Evolutionary conservation across 306 rosid genomes (phyloP), one percentile per base, ranked within the genome.

Genomic region (Malus sieversii): DNA sequence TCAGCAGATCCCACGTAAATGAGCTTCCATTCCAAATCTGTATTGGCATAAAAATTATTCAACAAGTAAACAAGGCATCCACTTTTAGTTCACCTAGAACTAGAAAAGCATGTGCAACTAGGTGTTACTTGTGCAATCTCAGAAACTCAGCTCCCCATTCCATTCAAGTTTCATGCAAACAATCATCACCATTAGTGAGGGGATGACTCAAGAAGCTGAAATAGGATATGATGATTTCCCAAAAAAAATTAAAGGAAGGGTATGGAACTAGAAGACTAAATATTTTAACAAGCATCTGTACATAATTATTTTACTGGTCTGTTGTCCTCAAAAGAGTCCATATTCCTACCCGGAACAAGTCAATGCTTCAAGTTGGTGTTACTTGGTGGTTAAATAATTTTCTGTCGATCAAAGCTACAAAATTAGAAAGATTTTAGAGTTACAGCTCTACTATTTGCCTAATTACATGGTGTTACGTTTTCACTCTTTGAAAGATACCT

Each of bases 11-110:
- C 96, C 44, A 94, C 96, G 27, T 94, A 94, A 46, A 83, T 90
- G 68, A 94, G 98, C 84, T 94, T 92, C 98, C 97, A 90, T 78
- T 94, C 98, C 87, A 92, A 83, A 82, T 92, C 93, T 94, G 88
- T 45, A 57, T 35, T 23, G 7, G 18, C 7, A 46, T 46, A 14
- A 46, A 46, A 46, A 46, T 14, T 46, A 14, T 16, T 46, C 53
- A 46, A 46, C 53, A 14, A 46, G 15, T 46, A 46, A 46, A 46
- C 53, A 46, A 46, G 53, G 53, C 19, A 14, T 46, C 19, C 53
- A 14, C 52, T 46, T 46, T 46, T 14, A 46, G 52, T 46, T 46
- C 18, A 46, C 52, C 52, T 16, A 13, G 15, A 60, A 25, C 9
- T 60, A 60, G 70, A 77, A 25, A 35, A 15, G 40, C 20, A 35